Base-by-base conservation (phyloP, 192 early-diverging fungal species). In the Backusella tuberculispora region DNA sequence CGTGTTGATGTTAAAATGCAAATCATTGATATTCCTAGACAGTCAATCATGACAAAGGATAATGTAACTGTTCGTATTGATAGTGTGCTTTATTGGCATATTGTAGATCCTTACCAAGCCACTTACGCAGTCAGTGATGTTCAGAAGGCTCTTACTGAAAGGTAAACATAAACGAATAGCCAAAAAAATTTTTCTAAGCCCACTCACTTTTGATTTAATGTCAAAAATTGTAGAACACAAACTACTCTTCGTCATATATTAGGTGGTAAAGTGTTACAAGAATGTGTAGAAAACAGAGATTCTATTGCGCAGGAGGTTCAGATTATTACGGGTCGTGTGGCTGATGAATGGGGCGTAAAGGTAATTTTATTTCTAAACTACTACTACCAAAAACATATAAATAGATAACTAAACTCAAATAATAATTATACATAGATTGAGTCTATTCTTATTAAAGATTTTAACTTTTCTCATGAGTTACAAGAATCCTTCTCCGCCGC, bases 1-100 rank as follows among this genome's bases (percentile, higher is more conserved):
- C 75, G 71, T 45, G 83, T 88, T 4, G 84, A 88, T 76, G 76
- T 88, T 72, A 86, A 84, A 47, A 75, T 77, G 10, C 86, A 90
- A 72, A 88, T 93, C 17, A 66, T 76, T 46, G 74, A 90, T 8
- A 90, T 96, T 34, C 87, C 89, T 38, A 68, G 79, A 24, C 92
- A 96, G 79, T 79, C 85, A 8, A 92, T 97, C 71, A 92, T 95
- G 83, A 95, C 94, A 47, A 94, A 97, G 78, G 95, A 97, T 83
- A 98, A 98, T 75, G 93, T 96, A 67, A 91, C 86, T 34, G 88
- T 96, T 37, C 78, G 78, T 4, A 96, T 98, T 69, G 95, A 96
- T 79, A 89, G 91, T 9, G 94, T 98, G 0, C 81, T 98, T 0
- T 97, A 92, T 74, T 97, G 94, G 94, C 88, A 95, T 65, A 78